Evolutionary conservation across 306 rosid species (phyloP).

Genomic region (Sphenostylis stenocarpa): DNA sequence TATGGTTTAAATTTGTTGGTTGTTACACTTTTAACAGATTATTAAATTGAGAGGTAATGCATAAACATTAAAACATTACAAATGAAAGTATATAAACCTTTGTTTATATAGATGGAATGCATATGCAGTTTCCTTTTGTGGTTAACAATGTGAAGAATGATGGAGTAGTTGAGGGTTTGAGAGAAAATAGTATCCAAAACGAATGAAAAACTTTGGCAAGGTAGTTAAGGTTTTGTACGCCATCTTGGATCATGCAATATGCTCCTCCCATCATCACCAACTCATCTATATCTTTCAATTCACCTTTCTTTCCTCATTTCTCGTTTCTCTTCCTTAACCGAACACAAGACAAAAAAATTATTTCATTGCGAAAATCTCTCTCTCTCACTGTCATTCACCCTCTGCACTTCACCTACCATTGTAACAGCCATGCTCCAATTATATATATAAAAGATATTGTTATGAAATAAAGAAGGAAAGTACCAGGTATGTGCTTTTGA

Average conservation of each 20-base stretch:
- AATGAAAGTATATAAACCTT: too few species aligned
- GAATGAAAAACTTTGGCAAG: slow-evolving; percentile 53
- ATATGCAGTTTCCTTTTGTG: slow-evolving; percentile 18
- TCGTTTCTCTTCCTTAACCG: slow-evolving; percentile 38
- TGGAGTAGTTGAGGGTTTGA: slow-evolving; percentile 70
- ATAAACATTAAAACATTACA: too few species aligned
- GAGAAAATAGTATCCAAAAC: slow-evolving; percentile 45
- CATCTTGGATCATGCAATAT: slow-evolving; percentile 79
- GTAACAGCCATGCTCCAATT: slow-evolving; percentile 42
- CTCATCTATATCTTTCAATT: slow-evolving; percentile 38
- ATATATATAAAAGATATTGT: slow-evolving; percentile 8
- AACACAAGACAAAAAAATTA: slow-evolving; percentile 26
- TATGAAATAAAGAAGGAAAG: slow-evolving; percentile 7
- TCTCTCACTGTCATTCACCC: slow-evolving; percentile 60
- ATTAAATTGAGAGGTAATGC: too few species aligned
- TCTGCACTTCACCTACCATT: slow-evolving; percentile 84
- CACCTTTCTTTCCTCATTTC: slow-evolving; percentile 41
- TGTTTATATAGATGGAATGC: neutral
- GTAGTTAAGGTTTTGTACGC: slow-evolving; percentile 69
- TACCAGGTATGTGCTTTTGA: neutral
- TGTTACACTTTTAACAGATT: too few species aligned
- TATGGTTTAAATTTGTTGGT: too few species aligned
- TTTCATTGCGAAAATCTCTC: slow-evolving; percentile 31
- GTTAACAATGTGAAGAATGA: slow-evolving; percentile 9
- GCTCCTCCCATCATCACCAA: slow-evolving; percentile 78